phyloP scores from a whole-genome alignment of 306 rosid species.

The Senna siamea region DNA sequence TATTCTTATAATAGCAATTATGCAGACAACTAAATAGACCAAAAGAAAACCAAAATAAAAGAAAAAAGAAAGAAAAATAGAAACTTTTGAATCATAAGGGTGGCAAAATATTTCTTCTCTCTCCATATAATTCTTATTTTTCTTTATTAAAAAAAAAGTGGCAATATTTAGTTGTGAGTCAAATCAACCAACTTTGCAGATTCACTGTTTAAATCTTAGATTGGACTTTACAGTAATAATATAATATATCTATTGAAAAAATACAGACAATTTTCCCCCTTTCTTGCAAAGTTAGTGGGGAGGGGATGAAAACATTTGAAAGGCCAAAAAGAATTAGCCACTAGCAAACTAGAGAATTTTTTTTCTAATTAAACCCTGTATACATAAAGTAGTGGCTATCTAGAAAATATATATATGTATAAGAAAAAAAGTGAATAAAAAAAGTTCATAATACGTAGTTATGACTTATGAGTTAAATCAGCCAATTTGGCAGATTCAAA shows the following conservation, averaged over 20 bases:
- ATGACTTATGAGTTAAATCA: slow-evolving; percentile 18
- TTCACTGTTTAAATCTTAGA: neutral
- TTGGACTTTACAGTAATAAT: neutral
- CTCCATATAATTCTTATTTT: no score
- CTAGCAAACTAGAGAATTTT: slow-evolving; percentile 20
- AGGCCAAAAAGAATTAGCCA: slow-evolving; percentile 7
- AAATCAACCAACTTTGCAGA: neutral
- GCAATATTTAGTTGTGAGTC: neutral
- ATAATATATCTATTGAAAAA: neutral
- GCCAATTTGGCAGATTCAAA: slow-evolving; percentile 26
- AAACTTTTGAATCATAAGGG: neutral
- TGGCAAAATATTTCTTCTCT: neutral
- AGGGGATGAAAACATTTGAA: slow-evolving; percentile 18
- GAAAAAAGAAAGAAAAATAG: neutral
- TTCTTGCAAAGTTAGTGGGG: slow-evolving; percentile 23
- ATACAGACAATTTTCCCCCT: neutral
- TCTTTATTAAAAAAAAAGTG: no score
- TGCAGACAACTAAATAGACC: neutral
- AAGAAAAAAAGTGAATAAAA: neutral
- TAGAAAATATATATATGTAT: neutral
- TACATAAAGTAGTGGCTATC: neutral
- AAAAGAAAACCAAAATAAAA: neutral
- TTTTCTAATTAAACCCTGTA: slow-evolving; percentile 6
- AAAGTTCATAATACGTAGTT: neutral
- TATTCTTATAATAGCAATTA: neutral